Base-by-base conservation (phyloP, 192 early-diverging fungal species). In the Phlyctochytrium arcticum region DNA sequence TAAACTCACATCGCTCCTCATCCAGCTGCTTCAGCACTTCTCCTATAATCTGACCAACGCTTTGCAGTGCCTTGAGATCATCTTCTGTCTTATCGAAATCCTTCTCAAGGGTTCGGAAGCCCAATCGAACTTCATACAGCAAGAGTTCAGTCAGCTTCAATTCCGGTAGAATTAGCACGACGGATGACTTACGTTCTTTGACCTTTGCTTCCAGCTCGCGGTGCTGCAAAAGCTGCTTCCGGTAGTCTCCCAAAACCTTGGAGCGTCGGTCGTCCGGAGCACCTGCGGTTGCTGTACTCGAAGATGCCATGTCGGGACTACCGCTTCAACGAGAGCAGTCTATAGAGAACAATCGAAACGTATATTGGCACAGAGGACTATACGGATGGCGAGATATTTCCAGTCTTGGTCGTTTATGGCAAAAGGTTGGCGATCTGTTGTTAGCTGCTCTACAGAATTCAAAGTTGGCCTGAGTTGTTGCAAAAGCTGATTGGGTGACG, bases 11-110 rank as follows among this genome's bases (percentile, higher is more conserved):
- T 77, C 91, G 83, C 55, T 99, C 95, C 50, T 91, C 93, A 64
- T 96, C 94, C 65, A 98, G 76, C 79, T 99, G 95, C 72, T 97
- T 98, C 57, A 99, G 80, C 17, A 99, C 93, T 70, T 98, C 95
- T 48, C 94, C 97, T 64, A 99, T 92, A 54, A 98, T 95, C 73
- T 99, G 97, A 3, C 97, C 97, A n/a, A 98, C 93, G 74, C 90
- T 94, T 76, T 99, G 97, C 33, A 99, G 75, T 0, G 97, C 95
- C 71, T 97, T 98, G 58, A 99, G 85, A 74, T 99, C 95, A 64
- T 97, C 89, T 75, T 99, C 97, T 15, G 92, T 90, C 68, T 98
- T 99, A 60, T 94, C 86, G 70, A 85, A 99, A 53, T 95, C 90
- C 44, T 90, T 85, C 67, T 99, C 94, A 39, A 98, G 80, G 10